These are phyloP conservation scores for Gynochthodes officinalis DNA, from an alignment of 257 asterid species.

Conservation along the genomic window DNA sequence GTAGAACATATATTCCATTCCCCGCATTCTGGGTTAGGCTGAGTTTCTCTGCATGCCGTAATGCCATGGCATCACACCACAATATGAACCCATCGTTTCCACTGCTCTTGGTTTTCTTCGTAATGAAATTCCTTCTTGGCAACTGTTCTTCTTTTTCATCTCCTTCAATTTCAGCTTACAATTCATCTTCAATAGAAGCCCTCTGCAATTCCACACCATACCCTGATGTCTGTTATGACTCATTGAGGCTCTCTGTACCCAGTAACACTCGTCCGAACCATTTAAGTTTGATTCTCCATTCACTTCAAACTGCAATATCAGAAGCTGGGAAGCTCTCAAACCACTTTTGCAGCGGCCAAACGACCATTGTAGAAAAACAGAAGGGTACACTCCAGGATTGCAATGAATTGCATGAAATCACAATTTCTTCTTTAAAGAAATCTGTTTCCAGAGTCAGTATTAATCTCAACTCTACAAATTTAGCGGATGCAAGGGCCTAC, in stretches of 20 bases:
- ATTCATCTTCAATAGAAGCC: slow-evolving; percentile 24
- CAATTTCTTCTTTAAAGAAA: slow-evolving; percentile 44
- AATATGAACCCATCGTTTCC: neutral
- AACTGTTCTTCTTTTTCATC: slow-evolving; percentile 21
- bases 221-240: slow-evolving; percentile 56
- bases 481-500: slow-evolving; percentile 55
- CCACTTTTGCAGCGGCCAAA: slow-evolving; percentile 29
- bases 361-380: slow-evolving; percentile 53
- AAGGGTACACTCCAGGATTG: slow-evolving; percentile 72
- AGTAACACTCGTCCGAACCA: slow-evolving; percentile 46
- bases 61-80: slow-evolving; percentile 6
- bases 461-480: slow-evolving; percentile 17
- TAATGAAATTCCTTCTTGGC: neutral
- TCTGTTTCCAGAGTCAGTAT: slow-evolving; percentile 37
- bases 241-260: slow-evolving; percentile 57
- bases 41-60: neutral
- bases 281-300: slow-evolving; percentile 45
- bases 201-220: slow-evolving; percentile 68
- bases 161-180: slow-evolving; percentile 11
- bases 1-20: too few relatives aligned
- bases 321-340: slow-evolving; percentile 42
- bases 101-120: neutral
- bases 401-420: slow-evolving; percentile 61
- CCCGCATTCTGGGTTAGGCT: too few relatives aligned
- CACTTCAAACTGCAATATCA: slow-evolving; percentile 56